Conservation (phyloP, 139 green algal genomes). For the Tetradesmus lagerheimii region DNA sequence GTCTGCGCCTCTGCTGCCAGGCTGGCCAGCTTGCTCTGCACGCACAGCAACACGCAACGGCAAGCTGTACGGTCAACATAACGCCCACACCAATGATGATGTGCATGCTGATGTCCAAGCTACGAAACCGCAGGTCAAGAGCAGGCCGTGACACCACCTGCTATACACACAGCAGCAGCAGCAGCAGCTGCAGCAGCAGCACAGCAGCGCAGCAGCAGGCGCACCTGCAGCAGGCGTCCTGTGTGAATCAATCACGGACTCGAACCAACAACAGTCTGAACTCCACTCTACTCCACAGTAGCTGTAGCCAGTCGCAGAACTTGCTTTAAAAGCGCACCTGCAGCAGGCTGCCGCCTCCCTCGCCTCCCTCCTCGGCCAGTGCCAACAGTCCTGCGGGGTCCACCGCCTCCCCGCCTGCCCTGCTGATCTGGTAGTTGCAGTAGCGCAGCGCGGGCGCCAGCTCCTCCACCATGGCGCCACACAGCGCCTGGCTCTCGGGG, state of each 20-base stretch:
- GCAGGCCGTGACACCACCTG: too few species aligned
- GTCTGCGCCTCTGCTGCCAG: conserved; percentile 62
- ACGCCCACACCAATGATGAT: too few species aligned
- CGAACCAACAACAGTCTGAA: too few species aligned
- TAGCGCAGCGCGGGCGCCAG: conserved; percentile 85
- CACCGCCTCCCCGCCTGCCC: conserved; percentile 49
- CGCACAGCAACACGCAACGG: background rate
- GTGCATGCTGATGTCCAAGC: too few species aligned
- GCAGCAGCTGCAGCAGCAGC: background rate
- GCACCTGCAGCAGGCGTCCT: conserved; percentile 47
- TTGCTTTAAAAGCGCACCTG: conserved; percentile 30
- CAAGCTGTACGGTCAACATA: too few species aligned
- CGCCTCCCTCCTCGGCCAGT: conserved; percentile 27
- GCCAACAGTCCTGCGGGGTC: conserved; percentile 52
- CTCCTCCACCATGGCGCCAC: conserved; percentile 86
- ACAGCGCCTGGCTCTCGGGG: conserved; percentile 79
- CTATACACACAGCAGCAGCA: background rate
- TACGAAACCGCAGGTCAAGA: too few species aligned
- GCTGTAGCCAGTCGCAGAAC: too few species aligned
- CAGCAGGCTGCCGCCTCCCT: conserved; percentile 27
- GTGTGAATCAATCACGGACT: too few species aligned
- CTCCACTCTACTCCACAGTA: too few species aligned
- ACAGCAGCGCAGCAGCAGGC: background rate
- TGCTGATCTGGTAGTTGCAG: conserved; percentile 87
- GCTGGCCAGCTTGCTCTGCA: conserved; percentile 63